Base-by-base conservation (phyloP, 192 early-diverging fungal genomes). In the Phycomyces blakesleeanus region DNA sequence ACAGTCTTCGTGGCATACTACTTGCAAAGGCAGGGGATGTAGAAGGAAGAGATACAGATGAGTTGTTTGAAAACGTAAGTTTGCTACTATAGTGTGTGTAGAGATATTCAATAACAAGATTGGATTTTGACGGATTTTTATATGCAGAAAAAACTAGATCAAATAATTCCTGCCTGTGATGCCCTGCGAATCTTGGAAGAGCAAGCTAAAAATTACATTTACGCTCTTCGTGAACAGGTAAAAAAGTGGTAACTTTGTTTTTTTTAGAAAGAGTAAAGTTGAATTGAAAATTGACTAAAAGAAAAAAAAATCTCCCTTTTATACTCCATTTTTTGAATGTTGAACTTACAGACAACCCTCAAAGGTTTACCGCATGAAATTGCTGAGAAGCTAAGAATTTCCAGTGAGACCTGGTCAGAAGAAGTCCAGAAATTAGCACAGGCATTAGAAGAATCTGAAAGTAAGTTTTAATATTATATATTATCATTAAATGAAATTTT, bases 21-120 rank as follows among this genome's bases (percentile, higher is more conserved):
- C 64, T 62, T 22, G 58, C 64, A 29, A 77, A 67, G 49, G 54
- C 71, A 9, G 76, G 76, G 6, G 52, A 68, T 18, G 20, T 70
- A 40, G 34, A 63, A 26, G 70, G 64, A 20, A 51, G 22, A 20
- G 52, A 66, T 25, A 27, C 55, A 27, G 40, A 39, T 22, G 49
- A 52, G 37, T 51, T 59, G 5, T 39, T 22, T 1, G 40, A 18
- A 25, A 39, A 38, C 14, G 27, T 21, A 29, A 39, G 34, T 47
- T 26, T 37, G 9, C 1, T 44, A 38, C 4, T 37, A 29, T 38
- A 29, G 0, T n/a, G n/a, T n/a, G n/a, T n/a, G n/a, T n/a, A 27
- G 5, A 24, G 12, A 22, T 24, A n/a, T 41, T 63, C 44, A 51
- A 9, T 44, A 5, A n/a, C 22, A 60, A 34, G n/a, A n/a, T n/a